These are phyloP conservation scores for Talaromyces sp. DNA, from an alignment of 2,329 filamentous ascomycete genomes.

Conservation along the genomic window DNA sequence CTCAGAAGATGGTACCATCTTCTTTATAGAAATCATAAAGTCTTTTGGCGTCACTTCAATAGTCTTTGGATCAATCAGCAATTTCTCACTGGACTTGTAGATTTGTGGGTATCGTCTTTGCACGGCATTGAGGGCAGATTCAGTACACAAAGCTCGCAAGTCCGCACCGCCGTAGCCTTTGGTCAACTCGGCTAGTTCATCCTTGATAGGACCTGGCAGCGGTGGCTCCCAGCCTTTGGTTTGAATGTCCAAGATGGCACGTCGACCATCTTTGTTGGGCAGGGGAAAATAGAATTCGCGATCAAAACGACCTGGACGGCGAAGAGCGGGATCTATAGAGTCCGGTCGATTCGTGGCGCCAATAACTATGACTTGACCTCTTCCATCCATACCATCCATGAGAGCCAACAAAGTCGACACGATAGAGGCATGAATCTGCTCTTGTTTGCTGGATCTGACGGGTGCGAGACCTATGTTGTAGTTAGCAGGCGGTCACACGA, in stretches of 20 bases:
- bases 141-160: slow-evolving; percentile 86
- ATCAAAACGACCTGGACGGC: slow-evolving; percentile 90
- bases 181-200: slow-evolving; percentile 74
- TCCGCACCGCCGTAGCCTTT: slow-evolving; percentile 98
- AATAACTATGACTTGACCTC: slow-evolving; percentile 96
- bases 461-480: slow-evolving; percentile 63
- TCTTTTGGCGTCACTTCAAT: slow-evolving; percentile 88
- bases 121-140: slow-evolving; percentile 91
- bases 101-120: slow-evolving; percentile 96
- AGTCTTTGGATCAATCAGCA: slow-evolving; percentile 77
- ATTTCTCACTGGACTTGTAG: slow-evolving; percentile 83
- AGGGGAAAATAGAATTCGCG: slow-evolving; percentile 97
- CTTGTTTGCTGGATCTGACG: slow-evolving; percentile 94
- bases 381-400: slow-evolving; percentile 98
- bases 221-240: slow-evolving; percentile 85
- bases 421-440: slow-evolving; percentile 97
- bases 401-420: slow-evolving; percentile 88
- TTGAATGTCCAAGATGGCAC: slow-evolving; percentile 89
- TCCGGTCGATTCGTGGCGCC: slow-evolving; percentile 97
- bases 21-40: slow-evolving; percentile 95
- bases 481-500: slow-evolving; percentile 2
- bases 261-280: slow-evolving; percentile 73
- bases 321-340: slow-evolving; percentile 92
- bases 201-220: slow-evolving; percentile 72
- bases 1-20: slow-evolving; percentile 92